Base-by-base conservation (phyloP, 2,329 filamentous ascomycete species). In the Paraphoma sp. region DNA sequence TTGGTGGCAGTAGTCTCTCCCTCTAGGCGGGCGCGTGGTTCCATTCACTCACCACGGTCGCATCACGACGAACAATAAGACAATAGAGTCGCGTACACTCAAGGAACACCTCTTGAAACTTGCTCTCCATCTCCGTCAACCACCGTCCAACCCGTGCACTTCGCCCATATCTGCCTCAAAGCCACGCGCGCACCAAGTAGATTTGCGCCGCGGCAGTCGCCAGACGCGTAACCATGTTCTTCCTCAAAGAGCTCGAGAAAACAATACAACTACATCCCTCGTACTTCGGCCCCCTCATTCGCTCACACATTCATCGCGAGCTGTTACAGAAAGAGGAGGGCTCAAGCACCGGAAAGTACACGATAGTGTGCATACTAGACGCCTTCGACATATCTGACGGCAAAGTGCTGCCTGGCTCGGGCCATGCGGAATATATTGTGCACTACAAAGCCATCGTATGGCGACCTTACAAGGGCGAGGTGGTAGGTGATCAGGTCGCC, bases 281-380 rank as follows among this genome's bases (percentile, higher is more conserved):
- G 11, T 99, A 96, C 81, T 98, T 99, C 76, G 93, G 93, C 56
- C 89, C 92, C 62, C 92, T 95, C 75, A 96, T 97, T 83, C 89
- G 94, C 70, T 90, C 96, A 67, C 89, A 96, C 69, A 91, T 99
- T 41, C 94, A 91, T 49, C 89, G 90, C 67, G 93, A 94, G 78
- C 87, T 99, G 29, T 86, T 97, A 63, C 89, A 91, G 73, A 94
- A 98, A 75, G 92, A 97, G 60, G 95, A 99, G 80, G 95, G 95
- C 23, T 94, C 91, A 42, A 97, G 93, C 78, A 95, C 93, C 3
- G 95, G 95, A 56, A 92, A 92, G 76, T 97, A 96, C 83, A 98
- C 95, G 79, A 96, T 99, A 74, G 95, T 99, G 69, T 95, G 93
- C 73, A 96, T 99, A 71, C 94, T 99, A 87, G 93, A 97, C 78